Evolutionary conservation across 2,329 filamentous ascomycete genomes (phyloP).

Genomic region (Paraphoma chrysanthemicola): DNA sequence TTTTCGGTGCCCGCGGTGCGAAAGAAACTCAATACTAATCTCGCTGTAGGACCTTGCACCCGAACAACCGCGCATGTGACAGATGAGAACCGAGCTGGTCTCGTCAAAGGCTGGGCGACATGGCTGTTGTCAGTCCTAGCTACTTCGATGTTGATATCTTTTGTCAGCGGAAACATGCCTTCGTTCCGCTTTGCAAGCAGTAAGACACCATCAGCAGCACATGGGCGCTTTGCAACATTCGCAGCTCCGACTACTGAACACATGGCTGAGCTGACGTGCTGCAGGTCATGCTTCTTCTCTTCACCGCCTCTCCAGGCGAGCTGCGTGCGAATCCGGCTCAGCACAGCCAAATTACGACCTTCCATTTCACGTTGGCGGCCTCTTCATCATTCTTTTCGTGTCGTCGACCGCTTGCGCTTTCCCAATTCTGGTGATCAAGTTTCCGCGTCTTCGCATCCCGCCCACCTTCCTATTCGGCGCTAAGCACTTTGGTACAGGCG

Average conservation of each 20-base stretch:
- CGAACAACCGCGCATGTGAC: slow-evolving; percentile 26
- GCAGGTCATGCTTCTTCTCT: slow-evolving; percentile 4
- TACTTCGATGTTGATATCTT: slow-evolving; percentile 33
- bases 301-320: slow-evolving; percentile 20
- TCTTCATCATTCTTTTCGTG: slow-evolving; percentile 45
- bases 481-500: slow-evolving; percentile 72
- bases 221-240: not conserved
- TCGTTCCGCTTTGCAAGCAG: slow-evolving; percentile 9
- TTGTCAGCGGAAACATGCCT: slow-evolving; percentile 15
- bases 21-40: slow-evolving; percentile 12
- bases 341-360: slow-evolving; percentile 36
- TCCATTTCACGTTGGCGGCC: slow-evolving; percentile 37
- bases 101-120: slow-evolving; percentile 24
- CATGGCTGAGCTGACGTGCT: slow-evolving; percentile 1
- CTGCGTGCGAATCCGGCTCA: slow-evolving; percentile 29
- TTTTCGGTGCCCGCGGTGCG: not conserved
- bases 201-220: slow-evolving; percentile 7
- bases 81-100: slow-evolving; percentile 23
- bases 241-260: not conserved
- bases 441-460: slow-evolving; percentile 66
- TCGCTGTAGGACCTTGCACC: slow-evolving; percentile 35
- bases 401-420: slow-evolving; percentile 63
- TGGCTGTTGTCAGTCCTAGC: slow-evolving; percentile 35
- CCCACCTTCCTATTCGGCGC: slow-evolving; percentile 64
- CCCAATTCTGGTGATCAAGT: slow-evolving; percentile 65